These are phyloP conservation scores for Erodium texanum DNA, from an alignment of 441 rosid species.

Conservation along the genomic window DNA sequence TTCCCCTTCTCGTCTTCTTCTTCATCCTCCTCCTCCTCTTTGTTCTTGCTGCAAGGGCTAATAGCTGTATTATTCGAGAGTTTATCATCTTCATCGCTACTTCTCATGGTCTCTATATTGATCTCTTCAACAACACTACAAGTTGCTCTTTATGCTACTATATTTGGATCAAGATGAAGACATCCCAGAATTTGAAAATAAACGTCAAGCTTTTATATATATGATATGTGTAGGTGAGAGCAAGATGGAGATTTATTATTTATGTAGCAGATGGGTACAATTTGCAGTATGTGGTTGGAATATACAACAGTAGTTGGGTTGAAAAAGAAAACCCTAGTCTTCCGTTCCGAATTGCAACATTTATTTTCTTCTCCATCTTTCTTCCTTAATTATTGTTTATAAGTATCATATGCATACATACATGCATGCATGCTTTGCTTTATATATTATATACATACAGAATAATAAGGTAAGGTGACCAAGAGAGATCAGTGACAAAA, in stretches of 20 bases:
- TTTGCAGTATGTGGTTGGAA: slow-evolving; percentile 1
- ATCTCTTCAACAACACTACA: not conserved
- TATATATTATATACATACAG: too few relatives aligned
- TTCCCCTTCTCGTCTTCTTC: slow-evolving; percentile 18
- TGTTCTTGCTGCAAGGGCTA: slow-evolving; percentile 22
- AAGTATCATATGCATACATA: not conserved
- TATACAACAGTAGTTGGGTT: not conserved
- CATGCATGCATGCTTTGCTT: not conserved
- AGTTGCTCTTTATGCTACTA: not conserved
- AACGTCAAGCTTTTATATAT: not conserved
- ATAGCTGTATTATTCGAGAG: too few relatives aligned
- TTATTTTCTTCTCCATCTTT: not conserved
- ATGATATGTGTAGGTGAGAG: not conserved
- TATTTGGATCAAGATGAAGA: not conserved
- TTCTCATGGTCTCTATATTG: not conserved
- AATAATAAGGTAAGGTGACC: too few relatives aligned
- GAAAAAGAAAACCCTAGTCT: not conserved
- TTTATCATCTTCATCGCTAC: not conserved
- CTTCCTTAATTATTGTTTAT: not conserved
- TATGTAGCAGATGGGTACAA: not conserved
- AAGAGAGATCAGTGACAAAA: not conserved
- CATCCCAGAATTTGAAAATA: not conserved
- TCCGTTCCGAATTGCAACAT: not conserved
- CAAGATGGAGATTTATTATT: not conserved
- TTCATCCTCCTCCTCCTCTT: slow-evolving; percentile 28